phyloP scores from a whole-genome alignment of 1,284 basidiomycete genomes.

The Ganoderma meredithae region DNA sequence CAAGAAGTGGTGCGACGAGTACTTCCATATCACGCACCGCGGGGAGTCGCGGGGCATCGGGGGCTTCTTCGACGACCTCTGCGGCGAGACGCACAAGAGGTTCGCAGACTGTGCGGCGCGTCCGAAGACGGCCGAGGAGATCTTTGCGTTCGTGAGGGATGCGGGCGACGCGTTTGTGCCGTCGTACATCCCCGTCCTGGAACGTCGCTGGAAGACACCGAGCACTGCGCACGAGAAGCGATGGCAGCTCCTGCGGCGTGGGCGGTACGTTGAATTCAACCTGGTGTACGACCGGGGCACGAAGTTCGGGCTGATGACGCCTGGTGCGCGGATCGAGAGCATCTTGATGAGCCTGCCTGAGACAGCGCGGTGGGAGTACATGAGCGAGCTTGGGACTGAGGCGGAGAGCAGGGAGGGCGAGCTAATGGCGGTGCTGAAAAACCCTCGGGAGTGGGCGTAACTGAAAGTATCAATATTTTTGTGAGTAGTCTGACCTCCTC shows the following conservation, averaged over 20 bases:
- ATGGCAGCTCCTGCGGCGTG: constrained; percentile 91
- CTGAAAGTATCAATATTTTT: not conserved
- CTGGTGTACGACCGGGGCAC: constrained; percentile 89
- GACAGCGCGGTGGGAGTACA: constrained; percentile 94
- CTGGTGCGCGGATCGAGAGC: constrained; percentile 91
- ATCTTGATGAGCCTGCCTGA: constrained; percentile 80
- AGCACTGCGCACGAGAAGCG: constrained; percentile 75
- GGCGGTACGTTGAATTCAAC: constrained; percentile 96
- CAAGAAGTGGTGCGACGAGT: constrained; percentile 98
- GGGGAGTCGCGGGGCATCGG: constrained; percentile 90
- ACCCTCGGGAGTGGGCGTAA: constrained; percentile 75
- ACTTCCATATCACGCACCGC: constrained; percentile 97
- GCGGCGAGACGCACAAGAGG: constrained; percentile 62
- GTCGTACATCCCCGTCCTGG: constrained; percentile 87
- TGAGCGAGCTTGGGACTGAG: constrained; percentile 77
- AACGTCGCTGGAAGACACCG: constrained; percentile 58
- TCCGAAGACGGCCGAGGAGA: constrained; percentile 64
- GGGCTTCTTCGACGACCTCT: constrained; percentile 97
- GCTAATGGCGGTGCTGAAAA: constrained; percentile 73
- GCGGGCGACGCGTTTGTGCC: constrained; percentile 86
- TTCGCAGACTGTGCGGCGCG: constrained; percentile 56
- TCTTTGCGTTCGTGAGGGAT: constrained; percentile 79
- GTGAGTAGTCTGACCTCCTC: not conserved
- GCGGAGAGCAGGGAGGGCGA: constrained; percentile 78
- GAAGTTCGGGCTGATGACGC: constrained; percentile 90